Evolutionary conservation across 2,329 filamentous ascomycete genomes (phyloP).

Genomic region (Exserohilum rostratum): DNA sequence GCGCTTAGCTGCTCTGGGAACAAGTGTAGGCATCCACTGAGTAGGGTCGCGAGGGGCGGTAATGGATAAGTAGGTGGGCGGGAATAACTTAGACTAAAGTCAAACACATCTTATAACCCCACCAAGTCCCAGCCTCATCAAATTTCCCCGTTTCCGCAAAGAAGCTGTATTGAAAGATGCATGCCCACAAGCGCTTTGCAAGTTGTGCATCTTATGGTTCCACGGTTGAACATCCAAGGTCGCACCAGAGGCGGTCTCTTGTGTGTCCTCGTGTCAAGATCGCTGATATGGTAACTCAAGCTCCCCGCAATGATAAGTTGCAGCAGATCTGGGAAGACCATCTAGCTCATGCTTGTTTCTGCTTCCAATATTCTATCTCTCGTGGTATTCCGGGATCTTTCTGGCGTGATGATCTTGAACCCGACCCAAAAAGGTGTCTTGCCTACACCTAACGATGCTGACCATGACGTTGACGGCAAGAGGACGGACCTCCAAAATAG

Average conservation of each 20-base stretch:
- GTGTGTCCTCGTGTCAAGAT: slow-evolving; percentile 4
- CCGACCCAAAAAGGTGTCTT: slow-evolving; percentile 13
- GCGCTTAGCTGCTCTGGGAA: not conserved
- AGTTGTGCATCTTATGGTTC: slow-evolving; percentile 9
- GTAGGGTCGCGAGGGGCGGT: not conserved
- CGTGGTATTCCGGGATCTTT: not conserved
- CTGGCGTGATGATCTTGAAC: slow-evolving; percentile 5
- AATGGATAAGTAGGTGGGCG: not conserved
- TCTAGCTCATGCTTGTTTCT: not conserved
- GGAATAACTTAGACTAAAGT: not conserved
- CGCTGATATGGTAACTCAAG: slow-evolving; percentile 4
- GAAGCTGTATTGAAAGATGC: not conserved
- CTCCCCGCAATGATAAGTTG: slow-evolving; percentile 14
- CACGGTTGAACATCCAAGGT: slow-evolving; percentile 13
- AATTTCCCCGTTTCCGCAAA: not conserved
- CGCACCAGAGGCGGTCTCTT: not conserved
- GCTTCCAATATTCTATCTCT: not conserved
- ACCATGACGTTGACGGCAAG: slow-evolving; percentile 14
- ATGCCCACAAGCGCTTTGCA: not conserved
- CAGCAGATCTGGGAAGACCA: not conserved
- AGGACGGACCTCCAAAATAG: slow-evolving; percentile 18
- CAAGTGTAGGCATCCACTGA: not conserved
- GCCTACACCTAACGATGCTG: slow-evolving; percentile 11
- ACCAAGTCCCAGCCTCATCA: not conserved
- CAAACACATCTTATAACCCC: not conserved